Percentiles rank a stretch among this genome's conserved stretches.
These are phyloP conservation scores for Strobilomyces echinocephalus DNA, from an alignment of 768 basidiomycete species.

Conservation along the genomic window DNA sequence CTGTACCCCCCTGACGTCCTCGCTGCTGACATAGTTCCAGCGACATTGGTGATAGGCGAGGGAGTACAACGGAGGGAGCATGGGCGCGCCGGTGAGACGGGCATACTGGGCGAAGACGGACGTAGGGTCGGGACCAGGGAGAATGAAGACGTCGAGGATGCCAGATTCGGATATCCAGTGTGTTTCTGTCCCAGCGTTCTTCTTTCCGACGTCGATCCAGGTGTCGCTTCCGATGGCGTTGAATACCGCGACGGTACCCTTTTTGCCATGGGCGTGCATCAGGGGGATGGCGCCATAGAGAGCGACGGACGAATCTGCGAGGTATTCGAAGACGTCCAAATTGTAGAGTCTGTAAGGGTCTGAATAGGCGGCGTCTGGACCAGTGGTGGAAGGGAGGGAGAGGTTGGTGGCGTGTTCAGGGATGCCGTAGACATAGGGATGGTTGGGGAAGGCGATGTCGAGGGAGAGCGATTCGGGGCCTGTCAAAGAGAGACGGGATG, in stretches of 20 bases:
- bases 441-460: slow-evolving; percentile 90
- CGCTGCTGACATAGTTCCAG: slow-evolving; percentile 94
- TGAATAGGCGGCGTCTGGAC: slow-evolving; percentile 67
- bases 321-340: slow-evolving; percentile 94
- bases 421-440: slow-evolving; percentile 90
- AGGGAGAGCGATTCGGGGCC: slow-evolving; percentile 92
- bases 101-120: slow-evolving; percentile 86
- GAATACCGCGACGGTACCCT: slow-evolving; percentile 88
- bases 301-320: slow-evolving; percentile 69
- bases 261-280: slow-evolving; percentile 86
- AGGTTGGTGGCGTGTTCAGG: slow-evolving; percentile 93
- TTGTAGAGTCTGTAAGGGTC: slow-evolving; percentile 97
- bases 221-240: slow-evolving; percentile 86
- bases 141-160: slow-evolving; percentile 88
- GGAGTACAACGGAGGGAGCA: slow-evolving; percentile 87
- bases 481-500: too few species aligned
- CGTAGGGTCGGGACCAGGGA: slow-evolving; percentile 83
- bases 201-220: slow-evolving; percentile 83
- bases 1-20: slow-evolving; percentile 83
- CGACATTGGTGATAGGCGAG: slow-evolving; percentile 96
- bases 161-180: slow-evolving; percentile 99
- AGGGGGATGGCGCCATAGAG: slow-evolving; percentile 91
- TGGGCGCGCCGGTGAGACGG: slow-evolving; percentile 75
- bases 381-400: slow-evolving; percentile 82
- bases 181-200: slow-evolving; percentile 60